Base-by-base conservation (phyloP, 768 basidiomycete species). In the Tephrocybe sp. region DNA sequence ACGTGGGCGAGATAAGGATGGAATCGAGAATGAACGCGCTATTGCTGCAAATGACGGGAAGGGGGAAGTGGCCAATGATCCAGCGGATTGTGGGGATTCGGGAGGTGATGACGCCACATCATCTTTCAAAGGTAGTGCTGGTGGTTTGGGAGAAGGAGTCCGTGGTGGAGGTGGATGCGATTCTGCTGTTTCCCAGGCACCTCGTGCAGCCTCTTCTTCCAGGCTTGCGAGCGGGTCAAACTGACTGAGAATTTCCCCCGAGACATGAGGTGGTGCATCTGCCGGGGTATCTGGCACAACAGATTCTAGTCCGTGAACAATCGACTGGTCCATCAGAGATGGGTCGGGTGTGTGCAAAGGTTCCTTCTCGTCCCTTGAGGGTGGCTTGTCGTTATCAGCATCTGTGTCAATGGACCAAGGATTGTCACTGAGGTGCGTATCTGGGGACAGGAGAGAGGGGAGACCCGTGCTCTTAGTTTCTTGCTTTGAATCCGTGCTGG, bases 41-140 rank as follows among this genome's bases (percentile, higher is more conserved):
- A 89, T 63, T 2, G 88, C 75, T 11, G 84, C 78, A 21, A 89
- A 70, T 1, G 85, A 82, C 0, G 85, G 75, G 51, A 86, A 87
- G 0, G 75, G 62, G 13, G 79, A 71, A 0, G 64, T 72, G 45
- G 68, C 68, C 22, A 64, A 62, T 15, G 65, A 59, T 5, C 57
- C 53, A 21, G 64, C 64, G 42, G 68, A 61, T 42, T 56, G 59
- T 24, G 66, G 61, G 15, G 63, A 47, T 29, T 56, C 50, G 21
- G 64, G 57, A 15, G 66, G 60, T 21, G 66, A 56, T 33, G 62
- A 53, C 43, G 61, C 51, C 24, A 59, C 52, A 25, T 30, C 36
- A 51, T 72, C 72, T 58, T 74, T 74, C 43, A 60, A 49, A 15
- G 73, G 72, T 11, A 66, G 69, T 5, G 58, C 44, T 18, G 72